Percentiles rank a stretch among this genome's conserved stretches.
Conservation (phyloP, 352 stramenopile species). For the Halophytophthora batemanensis region DNA sequence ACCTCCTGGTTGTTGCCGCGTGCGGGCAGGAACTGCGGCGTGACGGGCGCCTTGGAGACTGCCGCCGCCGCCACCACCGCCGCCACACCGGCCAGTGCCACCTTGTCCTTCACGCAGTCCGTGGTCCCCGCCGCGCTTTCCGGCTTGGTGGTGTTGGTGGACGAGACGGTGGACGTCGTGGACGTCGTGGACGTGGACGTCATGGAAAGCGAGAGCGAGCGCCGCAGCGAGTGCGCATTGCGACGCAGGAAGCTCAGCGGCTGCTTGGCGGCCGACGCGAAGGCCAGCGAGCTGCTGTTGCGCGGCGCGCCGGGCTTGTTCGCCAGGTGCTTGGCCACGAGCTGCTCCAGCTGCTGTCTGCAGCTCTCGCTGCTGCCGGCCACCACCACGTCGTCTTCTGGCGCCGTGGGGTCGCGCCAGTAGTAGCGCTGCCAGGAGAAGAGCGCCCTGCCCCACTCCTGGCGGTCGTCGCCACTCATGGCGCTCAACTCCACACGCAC, state of each 20-base stretch:
- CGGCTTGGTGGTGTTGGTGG: constrained; percentile 29
- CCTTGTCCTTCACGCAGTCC: constrained; percentile 65
- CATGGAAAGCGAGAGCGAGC: constrained; percentile 61
- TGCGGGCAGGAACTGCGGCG: constrained; percentile 18
- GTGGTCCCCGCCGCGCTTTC: constrained; percentile 33
- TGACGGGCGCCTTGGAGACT: constrained; percentile 17
- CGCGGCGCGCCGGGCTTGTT: constrained; percentile 14
- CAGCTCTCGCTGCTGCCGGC: constrained; percentile 14
- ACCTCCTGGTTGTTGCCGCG: constrained; percentile 28
- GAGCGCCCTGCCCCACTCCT: constrained; percentile 82
- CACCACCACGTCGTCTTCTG: constrained; percentile 7
- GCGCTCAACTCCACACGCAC: constrained; percentile 70
- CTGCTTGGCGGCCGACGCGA: constrained; percentile 58
- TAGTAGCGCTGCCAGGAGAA: constrained; percentile 88
- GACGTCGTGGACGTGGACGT: constrained; percentile 42
- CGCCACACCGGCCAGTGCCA: constrained; percentile 48
- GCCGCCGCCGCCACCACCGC: constrained; percentile 22
- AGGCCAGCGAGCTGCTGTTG: constrained; percentile 31
- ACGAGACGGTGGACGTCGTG: constrained; percentile 28
- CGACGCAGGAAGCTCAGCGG: constrained; percentile 66
- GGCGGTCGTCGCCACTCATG: constrained; percentile 56
- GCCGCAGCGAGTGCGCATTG: constrained; percentile 62
- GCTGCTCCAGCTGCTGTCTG: constrained; percentile 44
- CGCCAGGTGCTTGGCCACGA: constrained; percentile 38
- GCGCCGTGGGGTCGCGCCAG: constrained; percentile 59